Percentiles rank a stretch among this genome's conserved stretches.
These are phyloP conservation scores for Fermentozyma sake DNA, from an alignment of 1,139 yeast species.

Conservation along the genomic window DNA sequence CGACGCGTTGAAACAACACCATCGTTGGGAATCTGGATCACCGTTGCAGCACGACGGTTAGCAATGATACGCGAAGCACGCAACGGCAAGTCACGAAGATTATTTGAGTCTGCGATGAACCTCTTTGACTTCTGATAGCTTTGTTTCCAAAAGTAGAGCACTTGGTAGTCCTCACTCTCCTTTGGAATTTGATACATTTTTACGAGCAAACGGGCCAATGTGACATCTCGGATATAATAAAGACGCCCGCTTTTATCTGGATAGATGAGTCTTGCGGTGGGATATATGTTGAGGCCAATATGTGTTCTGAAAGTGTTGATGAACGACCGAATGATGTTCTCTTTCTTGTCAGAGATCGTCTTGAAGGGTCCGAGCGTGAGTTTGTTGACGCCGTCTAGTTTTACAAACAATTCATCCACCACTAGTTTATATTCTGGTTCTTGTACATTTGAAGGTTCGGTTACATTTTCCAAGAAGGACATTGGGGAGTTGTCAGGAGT, in stretches of 20 bases:
- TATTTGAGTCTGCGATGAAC: slow-evolving; percentile 25
- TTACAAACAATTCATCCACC: slow-evolving; percentile 29
- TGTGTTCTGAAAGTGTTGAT: slow-evolving; percentile 56
- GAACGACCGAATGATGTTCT: slow-evolving; percentile 39
- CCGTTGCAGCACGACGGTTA: slow-evolving; percentile 29
- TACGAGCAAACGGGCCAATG: slow-evolving; percentile 40
- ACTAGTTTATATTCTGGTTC: slow-evolving; percentile 23
- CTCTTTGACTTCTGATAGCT: slow-evolving; percentile 27
- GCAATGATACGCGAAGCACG: slow-evolving; percentile 30
- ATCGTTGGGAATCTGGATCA: background rate
- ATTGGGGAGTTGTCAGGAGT: slow-evolving; percentile 4
- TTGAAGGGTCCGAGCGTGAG: slow-evolving; percentile 24
- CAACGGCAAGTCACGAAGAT: slow-evolving; percentile 42
- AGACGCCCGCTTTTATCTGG: slow-evolving; percentile 58
- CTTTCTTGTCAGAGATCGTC: slow-evolving; percentile 28
- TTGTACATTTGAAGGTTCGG: slow-evolving; percentile 8
- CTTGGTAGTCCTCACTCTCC: slow-evolving; percentile 30
- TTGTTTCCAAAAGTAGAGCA: slow-evolving; percentile 38
- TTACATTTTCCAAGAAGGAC: slow-evolving; percentile 11
- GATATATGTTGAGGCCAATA: slow-evolving; percentile 69
- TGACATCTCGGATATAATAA: slow-evolving; percentile 51
- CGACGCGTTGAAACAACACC: too few relatives aligned
- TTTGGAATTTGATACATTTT: slow-evolving; percentile 34
- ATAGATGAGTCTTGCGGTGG: slow-evolving; percentile 57
- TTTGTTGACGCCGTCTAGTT: slow-evolving; percentile 26